Percentiles rank a stretch among this genome's conserved stretches.
phyloP scores from a whole-genome alignment of 768 basidiomycete genomes.

The Agaricus blazei region DNA sequence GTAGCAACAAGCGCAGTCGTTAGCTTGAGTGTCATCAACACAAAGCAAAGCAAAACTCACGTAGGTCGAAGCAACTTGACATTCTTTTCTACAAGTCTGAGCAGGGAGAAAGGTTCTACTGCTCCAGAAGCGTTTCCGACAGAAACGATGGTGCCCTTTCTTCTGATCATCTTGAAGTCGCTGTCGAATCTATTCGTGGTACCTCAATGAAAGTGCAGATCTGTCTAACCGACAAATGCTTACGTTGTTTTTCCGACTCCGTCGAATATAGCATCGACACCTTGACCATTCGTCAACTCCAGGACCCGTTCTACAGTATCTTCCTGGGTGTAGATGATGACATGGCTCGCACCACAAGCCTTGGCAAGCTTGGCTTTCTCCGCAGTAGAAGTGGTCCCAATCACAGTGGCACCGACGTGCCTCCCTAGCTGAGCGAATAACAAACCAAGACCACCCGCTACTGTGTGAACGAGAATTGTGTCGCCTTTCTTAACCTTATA shows the following conservation, averaged over 20 bases:
- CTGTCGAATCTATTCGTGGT: slow-evolving; percentile 55
- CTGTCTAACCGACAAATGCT: slow-evolving; percentile 21
- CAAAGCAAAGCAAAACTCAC: slow-evolving; percentile 33
- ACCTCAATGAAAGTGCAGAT: neutral
- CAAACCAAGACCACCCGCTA: slow-evolving; percentile 85
- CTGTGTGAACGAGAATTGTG: slow-evolving; percentile 79
- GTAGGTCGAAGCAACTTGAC: slow-evolving; percentile 72
- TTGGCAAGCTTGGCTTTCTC: slow-evolving; percentile 83
- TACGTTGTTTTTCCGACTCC: slow-evolving; percentile 97
- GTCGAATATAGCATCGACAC: slow-evolving; percentile 86
- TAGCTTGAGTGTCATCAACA: neutral
- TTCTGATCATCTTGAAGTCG: slow-evolving; percentile 73
- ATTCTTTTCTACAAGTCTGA: slow-evolving; percentile 78
- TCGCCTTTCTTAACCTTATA: slow-evolving; percentile 81
- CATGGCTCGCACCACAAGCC: slow-evolving; percentile 77
- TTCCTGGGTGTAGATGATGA: slow-evolving; percentile 76
- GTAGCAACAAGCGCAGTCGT: neutral
- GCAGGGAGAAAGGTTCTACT: slow-evolving; percentile 68
- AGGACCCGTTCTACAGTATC: slow-evolving; percentile 69
- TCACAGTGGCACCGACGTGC: slow-evolving; percentile 77
- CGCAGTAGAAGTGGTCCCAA: slow-evolving; percentile 84
- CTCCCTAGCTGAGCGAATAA: slow-evolving; percentile 65
- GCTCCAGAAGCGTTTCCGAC: slow-evolving; percentile 91
- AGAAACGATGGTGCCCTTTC: slow-evolving; percentile 87
- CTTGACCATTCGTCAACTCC: slow-evolving; percentile 72